Evolutionary conservation across 148 eudicot species (phyloP).

Genomic region (Nepenthes mirabilis): DNA sequence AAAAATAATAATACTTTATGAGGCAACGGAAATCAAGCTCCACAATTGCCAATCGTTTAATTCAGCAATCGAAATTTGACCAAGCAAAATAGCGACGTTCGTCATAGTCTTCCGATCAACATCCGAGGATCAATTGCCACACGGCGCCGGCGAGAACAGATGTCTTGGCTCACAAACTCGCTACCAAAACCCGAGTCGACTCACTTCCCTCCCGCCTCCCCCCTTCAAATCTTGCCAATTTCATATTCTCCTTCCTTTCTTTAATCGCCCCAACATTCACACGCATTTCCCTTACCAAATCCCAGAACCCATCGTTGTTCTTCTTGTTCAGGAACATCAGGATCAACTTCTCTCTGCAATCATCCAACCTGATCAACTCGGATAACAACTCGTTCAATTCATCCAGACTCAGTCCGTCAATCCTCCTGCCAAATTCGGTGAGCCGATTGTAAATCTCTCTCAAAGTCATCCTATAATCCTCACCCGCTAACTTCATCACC

Average conservation of each 20-base stretch:
- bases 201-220: not conserved
- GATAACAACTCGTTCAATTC: slow-evolving; percentile 14
- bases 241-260: slow-evolving; percentile 18
- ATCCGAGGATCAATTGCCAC: no score
- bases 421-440: slow-evolving; percentile 4
- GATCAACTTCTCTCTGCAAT: slow-evolving; percentile 26
- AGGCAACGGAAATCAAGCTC: no score
- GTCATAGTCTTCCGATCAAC: no score
- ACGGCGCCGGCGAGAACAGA: not conserved
- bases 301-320: slow-evolving; percentile 54
- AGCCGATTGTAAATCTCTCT: slow-evolving; percentile 24
- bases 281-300: slow-evolving; percentile 13
- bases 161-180: not conserved
- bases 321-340: slow-evolving; percentile 48
- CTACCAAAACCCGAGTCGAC: not conserved
- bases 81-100: no score
- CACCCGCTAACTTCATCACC: slow-evolving; percentile 30
- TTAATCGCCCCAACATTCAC: slow-evolving; percentile 9
- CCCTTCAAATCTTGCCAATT: slow-evolving; percentile 5
- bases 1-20: no score
- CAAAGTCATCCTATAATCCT: slow-evolving; percentile 45
- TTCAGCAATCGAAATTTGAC: no score
- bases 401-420: slow-evolving; percentile 13
- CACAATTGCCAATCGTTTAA: no score
- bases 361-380: slow-evolving; percentile 28